Base-by-base conservation (phyloP, 2,329 filamentous ascomycete species). In the Acrodontium crateriforme region DNA sequence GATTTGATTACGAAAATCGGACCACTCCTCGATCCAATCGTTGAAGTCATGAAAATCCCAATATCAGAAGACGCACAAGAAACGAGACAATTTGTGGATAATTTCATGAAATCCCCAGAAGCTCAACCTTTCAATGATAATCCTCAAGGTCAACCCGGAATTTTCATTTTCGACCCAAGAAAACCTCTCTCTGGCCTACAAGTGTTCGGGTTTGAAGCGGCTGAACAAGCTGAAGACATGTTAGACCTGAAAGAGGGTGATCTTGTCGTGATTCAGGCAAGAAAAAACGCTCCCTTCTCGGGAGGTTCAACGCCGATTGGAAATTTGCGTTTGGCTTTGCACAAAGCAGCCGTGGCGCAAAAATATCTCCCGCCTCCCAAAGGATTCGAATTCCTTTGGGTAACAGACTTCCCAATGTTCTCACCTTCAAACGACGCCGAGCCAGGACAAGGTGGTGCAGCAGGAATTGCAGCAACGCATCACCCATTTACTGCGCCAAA, bases 401-500 rank as follows among this genome's bases (percentile, higher is more conserved):
- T 98, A 9, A 78, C 69, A 1, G 74, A 87, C 34, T 98, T 98
- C 49, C 89, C 89, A 9, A 72, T 98, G 44, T 98, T 98, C 59
- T 84, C 83, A 1, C 81, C 77, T 0, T 58, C 59, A 7, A 68
- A 67, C 28, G 72, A 69, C 27, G 5, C 4, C 4, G 62, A 79
- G 25, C 79, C 80, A 0, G 83, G 83, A 2, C 85, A 95, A 56
- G 83, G 81, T 29, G 84, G 84, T 11, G 54, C 63, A 1, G 73
- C 84, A 1, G 84, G 85, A 4, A 74, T 95, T 44, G 73, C 77
- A 7, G 76, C 87, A 1, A 93, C 85, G 0, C 89, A 98, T 48
- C 89, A 98, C 51, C 89, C 89, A 0, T 98, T 98, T 56, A 98
- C 89, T 0, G 81, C 89, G 0, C 89, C 89, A 0, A 71, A 80